A percentile compares a stretch with the other conserved stretches of the same genome.
Evolutionary conservation across 2,329 filamentous ascomycete genomes (phyloP).

Genomic region (Diplodia seriata): DNA sequence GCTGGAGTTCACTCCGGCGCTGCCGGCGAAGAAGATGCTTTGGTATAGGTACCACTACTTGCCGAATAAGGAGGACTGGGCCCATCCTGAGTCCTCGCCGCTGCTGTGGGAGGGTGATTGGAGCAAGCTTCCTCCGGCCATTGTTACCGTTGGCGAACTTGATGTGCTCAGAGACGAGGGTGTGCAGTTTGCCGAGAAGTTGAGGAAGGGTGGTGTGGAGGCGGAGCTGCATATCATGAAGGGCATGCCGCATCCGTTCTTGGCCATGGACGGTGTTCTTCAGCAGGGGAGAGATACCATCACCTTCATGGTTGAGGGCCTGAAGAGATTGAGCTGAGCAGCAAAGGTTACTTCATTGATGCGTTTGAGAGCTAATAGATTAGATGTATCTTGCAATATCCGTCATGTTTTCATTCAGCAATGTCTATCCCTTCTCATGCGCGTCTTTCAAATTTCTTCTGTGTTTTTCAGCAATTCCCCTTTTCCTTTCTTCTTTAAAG

Average conservation of each 20-base stretch:
- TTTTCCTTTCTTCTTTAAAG: not conserved
- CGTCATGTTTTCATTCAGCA: too few relatives aligned
- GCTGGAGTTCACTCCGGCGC: slow-evolving; percentile 37
- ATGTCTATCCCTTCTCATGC: too few relatives aligned
- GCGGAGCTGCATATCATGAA: slow-evolving; percentile 32
- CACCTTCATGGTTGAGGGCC: slow-evolving; percentile 13
- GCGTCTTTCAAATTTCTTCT: too few relatives aligned
- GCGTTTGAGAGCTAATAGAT: too few relatives aligned
- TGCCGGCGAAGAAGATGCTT: slow-evolving; percentile 47
- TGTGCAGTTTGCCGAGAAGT: slow-evolving; percentile 40
- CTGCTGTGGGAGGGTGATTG: slow-evolving; percentile 38
- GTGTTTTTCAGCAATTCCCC: not conserved
- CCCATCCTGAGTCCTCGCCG: slow-evolving; percentile 45
- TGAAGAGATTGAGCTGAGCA: slow-evolving; percentile 18
- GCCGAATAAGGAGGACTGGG: slow-evolving; percentile 37
- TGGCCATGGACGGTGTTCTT: slow-evolving; percentile 29
- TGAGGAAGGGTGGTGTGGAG: slow-evolving; percentile 36
- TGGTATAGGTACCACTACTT: slow-evolving; percentile 50
- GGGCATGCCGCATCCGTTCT: slow-evolving; percentile 29
- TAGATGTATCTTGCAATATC: too few relatives aligned
- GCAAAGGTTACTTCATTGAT: not conserved
- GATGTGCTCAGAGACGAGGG: slow-evolving; percentile 47
- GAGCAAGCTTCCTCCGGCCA: slow-evolving; percentile 41
- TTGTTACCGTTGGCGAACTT: slow-evolving; percentile 44
- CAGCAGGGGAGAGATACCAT: slow-evolving; percentile 28